Evolutionary conservation across 73 alveolate species (phyloP).

Genomic region (Symbiodinium pilosum): DNA sequence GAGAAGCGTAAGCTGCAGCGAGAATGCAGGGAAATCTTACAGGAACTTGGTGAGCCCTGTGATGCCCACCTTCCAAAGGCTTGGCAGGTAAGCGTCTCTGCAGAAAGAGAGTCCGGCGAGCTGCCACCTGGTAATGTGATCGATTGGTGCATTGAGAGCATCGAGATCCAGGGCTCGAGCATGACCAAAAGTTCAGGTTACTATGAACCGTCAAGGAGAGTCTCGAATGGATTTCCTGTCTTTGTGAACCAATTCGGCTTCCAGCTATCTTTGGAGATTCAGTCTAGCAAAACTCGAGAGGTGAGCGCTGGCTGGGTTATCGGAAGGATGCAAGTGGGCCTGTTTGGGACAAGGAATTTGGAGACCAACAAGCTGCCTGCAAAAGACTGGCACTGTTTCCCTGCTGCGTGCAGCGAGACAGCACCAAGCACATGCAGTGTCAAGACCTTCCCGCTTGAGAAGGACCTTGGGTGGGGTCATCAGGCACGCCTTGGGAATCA

Average conservation of each 20-base stretch:
- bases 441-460: not conserved
- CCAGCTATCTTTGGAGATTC: constrained; percentile 12
- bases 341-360: not conserved
- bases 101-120: not conserved
- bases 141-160: not conserved
- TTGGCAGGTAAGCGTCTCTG: not conserved
- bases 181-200: not conserved
- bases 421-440: not conserved
- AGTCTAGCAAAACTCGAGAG: not conserved
- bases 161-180: constrained; percentile 3
- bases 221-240: not conserved
- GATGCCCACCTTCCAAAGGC: not conserved
- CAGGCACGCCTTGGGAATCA: constrained; percentile 3
- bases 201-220: constrained; percentile 32
- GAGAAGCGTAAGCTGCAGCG: not conserved
- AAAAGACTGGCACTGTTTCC: constrained; percentile 5
- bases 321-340: constrained; percentile 29
- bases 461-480: constrained; percentile 11
- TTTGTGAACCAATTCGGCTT: constrained; percentile 28
- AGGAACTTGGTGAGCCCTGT: not conserved
- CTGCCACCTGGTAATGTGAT: not conserved
- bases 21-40: not conserved
- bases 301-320: constrained; percentile 28
- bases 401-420: not conserved
- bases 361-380: constrained; percentile 8